Evolutionary conservation across 768 basidiomycete genomes (phyloP).

Genomic region (Pilatotrama ljubarskyi): DNA sequence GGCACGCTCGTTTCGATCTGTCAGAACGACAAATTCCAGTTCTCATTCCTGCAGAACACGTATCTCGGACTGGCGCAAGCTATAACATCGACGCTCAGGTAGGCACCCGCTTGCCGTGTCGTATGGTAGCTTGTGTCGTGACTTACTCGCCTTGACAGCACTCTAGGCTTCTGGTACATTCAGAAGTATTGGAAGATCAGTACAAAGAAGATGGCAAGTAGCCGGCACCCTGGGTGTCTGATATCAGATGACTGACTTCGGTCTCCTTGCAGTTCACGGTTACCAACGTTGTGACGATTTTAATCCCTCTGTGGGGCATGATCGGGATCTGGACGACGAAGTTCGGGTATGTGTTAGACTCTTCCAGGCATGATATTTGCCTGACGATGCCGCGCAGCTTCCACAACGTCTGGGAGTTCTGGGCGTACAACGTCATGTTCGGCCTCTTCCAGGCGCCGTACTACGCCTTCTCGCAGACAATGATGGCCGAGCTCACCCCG

Average conservation of each 20-base stretch:
- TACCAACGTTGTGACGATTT: conserved; percentile 72
- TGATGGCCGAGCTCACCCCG: conserved; percentile 88
- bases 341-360: conserved; percentile 54
- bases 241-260: not conserved
- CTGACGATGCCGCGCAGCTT: too few species aligned
- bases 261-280: conserved; percentile 56
- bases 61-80: conserved; percentile 78
- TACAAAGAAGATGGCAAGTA: conserved; percentile 76
- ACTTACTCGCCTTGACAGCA: conserved; percentile 37
- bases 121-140: not conserved
- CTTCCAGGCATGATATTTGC: too few species aligned
- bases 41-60: conserved; percentile 80
- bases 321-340: conserved; percentile 79
- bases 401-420: conserved; percentile 88
- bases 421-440: conserved; percentile 80
- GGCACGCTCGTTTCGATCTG: conserved; percentile 73
- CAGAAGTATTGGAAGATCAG: conserved; percentile 76
- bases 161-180: conserved; percentile 81
- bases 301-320: conserved; percentile 87
- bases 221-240: not conserved
- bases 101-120: not conserved
- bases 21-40: conserved; percentile 78
- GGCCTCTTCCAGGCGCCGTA: conserved; percentile 86
- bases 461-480: conserved; percentile 82
- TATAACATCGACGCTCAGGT: conserved; percentile 59